Evolutionary conservation across 2,329 filamentous ascomycete genomes (phyloP).

Genomic region (Ophiobolus disseminans): DNA sequence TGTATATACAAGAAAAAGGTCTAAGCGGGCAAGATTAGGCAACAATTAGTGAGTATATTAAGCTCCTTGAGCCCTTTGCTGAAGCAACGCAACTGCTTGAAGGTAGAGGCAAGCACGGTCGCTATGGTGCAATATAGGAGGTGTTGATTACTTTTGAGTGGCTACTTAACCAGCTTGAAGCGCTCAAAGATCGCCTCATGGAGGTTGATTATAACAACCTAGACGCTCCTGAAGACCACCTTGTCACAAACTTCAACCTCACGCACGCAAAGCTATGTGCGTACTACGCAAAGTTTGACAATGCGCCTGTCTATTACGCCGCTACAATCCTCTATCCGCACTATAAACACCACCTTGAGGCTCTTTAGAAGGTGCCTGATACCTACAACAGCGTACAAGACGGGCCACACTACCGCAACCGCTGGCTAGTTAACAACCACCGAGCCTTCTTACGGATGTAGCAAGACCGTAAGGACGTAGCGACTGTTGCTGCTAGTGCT

Average conservation of each 20-base stretch:
- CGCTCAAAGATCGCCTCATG: background rate
- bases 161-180: conserved; percentile 5
- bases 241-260: background rate
- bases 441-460: too few species aligned
- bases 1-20: background rate
- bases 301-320: background rate
- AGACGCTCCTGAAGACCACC: conserved; percentile 3
- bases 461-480: too few species aligned
- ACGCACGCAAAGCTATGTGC: conserved; percentile 1
- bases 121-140: conserved; percentile 3
- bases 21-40: background rate
- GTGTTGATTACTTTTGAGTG: conserved; percentile 5
- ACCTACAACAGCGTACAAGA: background rate
- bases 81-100: conserved; percentile 2
- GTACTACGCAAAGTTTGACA: conserved; percentile 5
- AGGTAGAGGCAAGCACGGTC: background rate
- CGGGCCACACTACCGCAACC: background rate
- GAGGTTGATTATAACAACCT: conserved; percentile 3
- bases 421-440: background rate
- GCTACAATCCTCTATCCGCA: background rate
- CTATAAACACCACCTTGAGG: background rate
- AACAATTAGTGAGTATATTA: conserved; percentile 5
- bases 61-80: conserved; percentile 1
- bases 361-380: background rate
- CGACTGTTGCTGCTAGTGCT: too few species aligned